Conservation (phyloP, 768 basidiomycete genomes). For the Mycena chlorophos region DNA sequence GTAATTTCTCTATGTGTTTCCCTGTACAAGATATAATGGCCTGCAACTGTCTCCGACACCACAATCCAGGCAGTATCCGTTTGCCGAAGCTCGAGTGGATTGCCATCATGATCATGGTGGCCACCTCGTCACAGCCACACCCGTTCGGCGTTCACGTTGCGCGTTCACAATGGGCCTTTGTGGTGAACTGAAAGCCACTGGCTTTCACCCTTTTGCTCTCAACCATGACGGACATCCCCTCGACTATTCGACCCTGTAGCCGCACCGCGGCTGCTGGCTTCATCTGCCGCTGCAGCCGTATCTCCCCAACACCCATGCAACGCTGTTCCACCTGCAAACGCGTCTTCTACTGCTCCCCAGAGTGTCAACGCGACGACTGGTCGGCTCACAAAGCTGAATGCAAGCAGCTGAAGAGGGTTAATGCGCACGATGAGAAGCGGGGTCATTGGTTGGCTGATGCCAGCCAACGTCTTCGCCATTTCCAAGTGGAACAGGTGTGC, state of each 20-base stretch:
- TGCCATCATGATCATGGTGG: too few relatives aligned
- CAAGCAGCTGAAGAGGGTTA: conserved; percentile 1
- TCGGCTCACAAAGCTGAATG: background rate
- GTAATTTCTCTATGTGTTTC: too few relatives aligned
- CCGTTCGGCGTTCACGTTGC: too few relatives aligned
- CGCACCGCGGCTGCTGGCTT: background rate
- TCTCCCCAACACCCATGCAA: background rate
- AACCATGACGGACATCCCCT: too few relatives aligned
- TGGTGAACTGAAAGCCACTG: too few relatives aligned
- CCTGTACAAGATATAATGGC: too few relatives aligned
- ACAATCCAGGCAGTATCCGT: too few relatives aligned
- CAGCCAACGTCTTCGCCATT: background rate
- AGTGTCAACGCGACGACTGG: conserved; percentile 6
- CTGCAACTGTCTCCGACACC: too few relatives aligned
- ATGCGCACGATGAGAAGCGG: background rate
- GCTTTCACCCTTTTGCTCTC: too few relatives aligned
- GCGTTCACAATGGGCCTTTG: too few relatives aligned
- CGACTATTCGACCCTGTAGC: background rate
- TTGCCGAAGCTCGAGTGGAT: too few relatives aligned
- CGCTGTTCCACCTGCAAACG: background rate
- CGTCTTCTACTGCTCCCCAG: conserved; percentile 6
- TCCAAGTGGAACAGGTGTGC: background rate
- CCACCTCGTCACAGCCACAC: too few relatives aligned
- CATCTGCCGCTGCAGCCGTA: background rate
- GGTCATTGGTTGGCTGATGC: background rate